A percentile compares a stretch with the other conserved stretches of the same genome.
phyloP scores from a whole-genome alignment of 495 filamentous ascomycete genomes.

The Platismatia glauca region DNA sequence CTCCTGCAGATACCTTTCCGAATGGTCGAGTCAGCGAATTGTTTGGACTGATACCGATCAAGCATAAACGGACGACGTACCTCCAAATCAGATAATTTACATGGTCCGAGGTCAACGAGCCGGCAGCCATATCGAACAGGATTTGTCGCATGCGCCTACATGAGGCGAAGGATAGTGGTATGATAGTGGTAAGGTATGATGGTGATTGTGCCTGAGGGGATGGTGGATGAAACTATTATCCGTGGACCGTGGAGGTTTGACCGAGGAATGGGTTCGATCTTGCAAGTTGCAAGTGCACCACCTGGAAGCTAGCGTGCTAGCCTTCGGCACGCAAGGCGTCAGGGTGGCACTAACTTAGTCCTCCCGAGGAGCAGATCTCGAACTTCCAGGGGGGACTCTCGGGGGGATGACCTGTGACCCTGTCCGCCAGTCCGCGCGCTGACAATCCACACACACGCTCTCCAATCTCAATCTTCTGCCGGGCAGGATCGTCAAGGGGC shows the following conservation, averaged over 20 bases:
- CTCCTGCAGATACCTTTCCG: conserved; percentile 74
- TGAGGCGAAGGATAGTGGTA: conserved; percentile 1
- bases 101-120: conserved; percentile 73
- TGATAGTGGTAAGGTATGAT: too few relatives aligned
- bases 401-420: too few relatives aligned
- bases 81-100: conserved; percentile 99
- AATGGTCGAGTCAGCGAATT: conserved; percentile 27
- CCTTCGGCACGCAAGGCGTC: conserved; percentile 1
- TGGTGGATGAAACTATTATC: not conserved
- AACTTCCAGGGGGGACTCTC: not conserved
- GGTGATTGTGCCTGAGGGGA: not conserved
- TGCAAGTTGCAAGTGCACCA: not conserved
- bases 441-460: too few relatives aligned
- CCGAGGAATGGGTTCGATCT: not conserved
- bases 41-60: not conserved
- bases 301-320: not conserved
- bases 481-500: too few relatives aligned
- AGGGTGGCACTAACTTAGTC: not conserved
- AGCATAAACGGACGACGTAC: conserved; percentile 49
- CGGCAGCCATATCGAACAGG: conserved; percentile 38
- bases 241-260: not conserved
- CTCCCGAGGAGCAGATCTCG: not conserved
- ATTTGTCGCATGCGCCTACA: conserved; percentile 11
- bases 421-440: too few relatives aligned
- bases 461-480: not conserved